Conservation (phyloP, 2,329 filamentous ascomycete genomes). For the Fusarium solani-melongenae region DNA sequence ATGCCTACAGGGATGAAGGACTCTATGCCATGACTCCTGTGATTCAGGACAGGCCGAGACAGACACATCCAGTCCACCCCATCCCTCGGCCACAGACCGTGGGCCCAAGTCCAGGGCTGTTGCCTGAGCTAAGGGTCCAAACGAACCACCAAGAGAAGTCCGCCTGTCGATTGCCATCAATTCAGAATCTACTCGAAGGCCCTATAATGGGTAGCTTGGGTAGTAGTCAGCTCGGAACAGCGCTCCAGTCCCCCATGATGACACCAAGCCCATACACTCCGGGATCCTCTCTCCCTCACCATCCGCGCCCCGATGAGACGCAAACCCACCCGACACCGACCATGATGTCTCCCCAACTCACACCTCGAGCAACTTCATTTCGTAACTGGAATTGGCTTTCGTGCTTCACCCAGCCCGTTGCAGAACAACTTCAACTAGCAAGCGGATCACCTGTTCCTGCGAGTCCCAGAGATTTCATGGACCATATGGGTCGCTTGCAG, state of each 20-base stretch:
- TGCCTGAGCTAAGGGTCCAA: neutral
- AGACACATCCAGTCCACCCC: neutral
- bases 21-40: neutral
- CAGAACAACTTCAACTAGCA: neutral
- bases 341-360: neutral
- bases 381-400: neutral
- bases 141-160: neutral
- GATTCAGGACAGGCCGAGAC: neutral
- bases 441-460: neutral
- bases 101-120: neutral
- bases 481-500: neutral
- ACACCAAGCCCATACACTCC: neutral
- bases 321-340: neutral
- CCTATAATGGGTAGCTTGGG: neutral
- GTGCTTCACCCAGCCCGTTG: neutral
- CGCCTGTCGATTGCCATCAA: neutral
- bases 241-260: neutral
- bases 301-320: neutral
- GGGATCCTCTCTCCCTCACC: neutral
- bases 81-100: neutral
- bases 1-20: neutral
- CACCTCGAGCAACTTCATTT: neutral
- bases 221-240: neutral
- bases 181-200: neutral
- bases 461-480: slow-evolving; percentile 9